A percentile compares a stretch with the other conserved stretches of the same genome.
phyloP scores from a whole-genome alignment of 768 basidiomycete genomes.

The Artomyces pyxidatus region DNA sequence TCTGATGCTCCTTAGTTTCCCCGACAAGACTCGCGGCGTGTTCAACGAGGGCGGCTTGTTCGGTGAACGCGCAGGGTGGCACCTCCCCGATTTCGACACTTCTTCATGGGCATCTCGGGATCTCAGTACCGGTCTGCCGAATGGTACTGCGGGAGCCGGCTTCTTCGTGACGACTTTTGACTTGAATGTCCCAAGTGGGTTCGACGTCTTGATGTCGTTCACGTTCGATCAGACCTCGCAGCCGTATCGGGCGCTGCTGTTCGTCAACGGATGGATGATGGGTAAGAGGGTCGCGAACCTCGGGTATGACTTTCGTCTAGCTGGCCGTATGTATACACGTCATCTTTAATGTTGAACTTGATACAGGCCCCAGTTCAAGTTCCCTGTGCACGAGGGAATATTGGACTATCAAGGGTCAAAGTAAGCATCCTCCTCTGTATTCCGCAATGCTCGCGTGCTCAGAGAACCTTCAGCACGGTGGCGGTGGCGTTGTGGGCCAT shows the following conservation, averaged over 20 bases:
- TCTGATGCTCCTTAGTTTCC: conserved; percentile 40
- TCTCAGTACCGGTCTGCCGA: conserved; percentile 51
- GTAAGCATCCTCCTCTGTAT: conserved; percentile 30
- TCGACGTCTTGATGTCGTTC: conserved; percentile 69
- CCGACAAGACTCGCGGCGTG: conserved; percentile 50
- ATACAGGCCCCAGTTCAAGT: conserved; percentile 63
- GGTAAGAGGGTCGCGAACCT: conserved; percentile 45
- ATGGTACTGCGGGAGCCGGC: conserved; percentile 57
- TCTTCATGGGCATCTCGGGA: conserved; percentile 51
- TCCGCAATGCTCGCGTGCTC: no score
- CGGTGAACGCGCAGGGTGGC: conserved; percentile 39
- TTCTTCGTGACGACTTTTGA: conserved; percentile 76
- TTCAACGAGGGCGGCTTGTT: conserved; percentile 39
- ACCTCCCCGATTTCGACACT: conserved; percentile 50
- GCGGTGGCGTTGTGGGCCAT: conserved; percentile 27
- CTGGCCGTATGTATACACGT: no score
- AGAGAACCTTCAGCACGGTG: conserved; percentile 13
- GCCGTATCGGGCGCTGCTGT: conserved; percentile 64
- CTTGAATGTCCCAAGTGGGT: conserved; percentile 45
- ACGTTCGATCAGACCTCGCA: conserved; percentile 56
- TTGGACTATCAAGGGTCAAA: conserved; percentile 64
- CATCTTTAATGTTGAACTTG: background rate
- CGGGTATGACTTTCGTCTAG: conserved; percentile 19
- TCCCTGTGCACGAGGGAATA: conserved; percentile 81
- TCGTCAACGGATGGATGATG: conserved; percentile 89